Evolutionary conservation across 2,329 filamentous ascomycete species (phyloP).

Genomic region (Pseudogymnoascus sp.): DNA sequence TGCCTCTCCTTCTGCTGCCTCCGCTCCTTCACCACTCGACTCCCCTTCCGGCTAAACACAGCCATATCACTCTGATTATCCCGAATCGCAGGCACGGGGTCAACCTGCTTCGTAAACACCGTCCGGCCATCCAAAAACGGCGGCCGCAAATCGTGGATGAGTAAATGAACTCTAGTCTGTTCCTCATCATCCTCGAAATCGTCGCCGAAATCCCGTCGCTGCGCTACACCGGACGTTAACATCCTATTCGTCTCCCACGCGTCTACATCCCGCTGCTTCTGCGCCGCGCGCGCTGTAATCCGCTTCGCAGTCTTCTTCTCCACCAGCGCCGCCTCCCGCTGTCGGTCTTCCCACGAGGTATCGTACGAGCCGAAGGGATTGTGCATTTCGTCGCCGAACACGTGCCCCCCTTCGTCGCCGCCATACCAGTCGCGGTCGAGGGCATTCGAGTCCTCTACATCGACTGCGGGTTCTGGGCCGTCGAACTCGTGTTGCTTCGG

Average conservation of each 20-base stretch:
- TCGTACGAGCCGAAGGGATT: conserved; percentile 80
- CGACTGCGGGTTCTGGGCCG: conserved; percentile 52
- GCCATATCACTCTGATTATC: conserved; percentile 98
- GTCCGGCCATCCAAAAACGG: conserved; percentile 92
- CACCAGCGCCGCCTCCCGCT: conserved; percentile 66
- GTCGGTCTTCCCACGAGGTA: conserved; percentile 59
- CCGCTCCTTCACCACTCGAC: conserved; percentile 83
- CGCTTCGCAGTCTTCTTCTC: conserved; percentile 73
- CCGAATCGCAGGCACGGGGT: conserved; percentile 85
- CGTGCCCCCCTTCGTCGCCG: conserved; percentile 76
- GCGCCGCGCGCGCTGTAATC: conserved; percentile 67
- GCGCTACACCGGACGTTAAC: conserved; percentile 92
- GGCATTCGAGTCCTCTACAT: conserved; percentile 63
- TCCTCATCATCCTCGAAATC: conserved; percentile 92
- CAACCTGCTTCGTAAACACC: conserved; percentile 94
- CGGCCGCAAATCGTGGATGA: conserved; percentile 88
- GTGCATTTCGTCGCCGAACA: conserved; percentile 85
- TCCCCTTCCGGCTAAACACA: conserved; percentile 92
- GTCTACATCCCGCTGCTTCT: conserved; percentile 90
- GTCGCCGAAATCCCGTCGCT: conserved; percentile 70
- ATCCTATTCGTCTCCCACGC: conserved; percentile 99
- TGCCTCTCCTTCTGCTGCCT: conserved; percentile 88
- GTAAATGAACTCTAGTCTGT: conserved; percentile 75
- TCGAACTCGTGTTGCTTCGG: conserved; percentile 53
- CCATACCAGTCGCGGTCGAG: conserved; percentile 91